Conservation (phyloP, 2,329 filamentous ascomycete genomes). For the Claviceps maximensis region DNA sequence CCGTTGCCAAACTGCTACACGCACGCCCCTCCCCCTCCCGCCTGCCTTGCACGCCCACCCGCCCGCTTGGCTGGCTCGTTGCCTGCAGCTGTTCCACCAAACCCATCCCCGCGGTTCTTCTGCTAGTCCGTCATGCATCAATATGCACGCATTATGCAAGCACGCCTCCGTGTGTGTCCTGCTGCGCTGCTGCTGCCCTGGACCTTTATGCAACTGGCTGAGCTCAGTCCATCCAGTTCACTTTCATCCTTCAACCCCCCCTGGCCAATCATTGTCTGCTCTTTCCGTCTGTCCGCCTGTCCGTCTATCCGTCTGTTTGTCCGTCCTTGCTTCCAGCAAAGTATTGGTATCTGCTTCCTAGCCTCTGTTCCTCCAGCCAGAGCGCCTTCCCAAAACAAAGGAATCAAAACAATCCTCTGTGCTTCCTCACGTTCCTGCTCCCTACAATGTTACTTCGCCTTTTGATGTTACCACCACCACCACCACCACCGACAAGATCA, state of each 20-base stretch:
- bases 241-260: neutral
- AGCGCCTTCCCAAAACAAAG: neutral
- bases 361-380: neutral
- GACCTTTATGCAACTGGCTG: neutral
- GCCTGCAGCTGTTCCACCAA: neutral
- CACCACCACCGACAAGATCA: neutral
- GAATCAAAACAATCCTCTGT: neutral
- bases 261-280: neutral
- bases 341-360: no score
- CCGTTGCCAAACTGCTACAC: neutral
- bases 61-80: neutral
- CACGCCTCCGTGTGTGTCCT: neutral
- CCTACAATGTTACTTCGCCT: no score
- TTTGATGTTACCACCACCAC: no score
- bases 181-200: neutral
- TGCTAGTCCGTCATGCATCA: neutral
- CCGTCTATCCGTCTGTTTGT: neutral
- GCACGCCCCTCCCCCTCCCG: neutral
- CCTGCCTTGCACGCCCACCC: no score
- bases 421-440: no score
- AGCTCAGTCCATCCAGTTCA: neutral
- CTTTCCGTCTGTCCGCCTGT: neutral
- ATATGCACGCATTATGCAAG: neutral
- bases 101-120: neutral
- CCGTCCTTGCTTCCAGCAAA: no score